A percentile compares a stretch with the other conserved stretches of the same genome.
Evolutionary conservation across 1,139 yeast genomes (phyloP).

Genomic region (Pichiaceae sp.): DNA sequence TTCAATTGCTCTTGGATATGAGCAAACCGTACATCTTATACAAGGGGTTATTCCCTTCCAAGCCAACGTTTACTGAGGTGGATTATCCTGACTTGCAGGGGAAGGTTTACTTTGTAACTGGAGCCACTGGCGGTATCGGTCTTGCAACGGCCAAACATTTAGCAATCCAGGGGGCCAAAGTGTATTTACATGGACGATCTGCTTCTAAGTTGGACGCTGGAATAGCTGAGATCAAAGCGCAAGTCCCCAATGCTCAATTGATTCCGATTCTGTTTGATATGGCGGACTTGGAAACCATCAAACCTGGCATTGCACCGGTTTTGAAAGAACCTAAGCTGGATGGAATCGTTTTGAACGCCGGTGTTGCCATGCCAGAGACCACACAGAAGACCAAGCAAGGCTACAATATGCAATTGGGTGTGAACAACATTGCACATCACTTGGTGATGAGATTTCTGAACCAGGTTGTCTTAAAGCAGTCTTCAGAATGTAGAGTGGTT

Average conservation of each 20-base stretch:
- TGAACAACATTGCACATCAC: conserved; percentile 42
- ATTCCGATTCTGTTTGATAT: conserved; percentile 28
- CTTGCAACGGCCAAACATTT: not conserved
- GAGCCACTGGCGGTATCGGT: conserved; percentile 2
- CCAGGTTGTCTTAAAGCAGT: conserved; percentile 27
- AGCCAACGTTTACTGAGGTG: too few relatives aligned
- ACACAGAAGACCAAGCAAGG: conserved; percentile 33
- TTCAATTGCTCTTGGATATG: too few relatives aligned
- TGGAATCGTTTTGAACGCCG: conserved; percentile 19
- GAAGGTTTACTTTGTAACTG: conserved; percentile 2
- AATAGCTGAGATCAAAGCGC: conserved; percentile 1
- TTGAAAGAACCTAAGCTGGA: conserved; percentile 6
- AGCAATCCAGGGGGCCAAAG: conserved; percentile 4
- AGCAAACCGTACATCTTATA: too few relatives aligned
- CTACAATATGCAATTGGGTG: conserved; percentile 38
- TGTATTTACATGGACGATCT: conserved; percentile 4
- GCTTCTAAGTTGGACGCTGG: conserved; percentile 1
- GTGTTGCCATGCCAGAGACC: conserved; percentile 37
- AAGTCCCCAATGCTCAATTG: conserved; percentile 5
- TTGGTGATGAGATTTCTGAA: conserved; percentile 37
- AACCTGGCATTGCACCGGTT: conserved; percentile 31
- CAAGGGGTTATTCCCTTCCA: too few relatives aligned
- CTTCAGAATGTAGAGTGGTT: conserved; percentile 27
- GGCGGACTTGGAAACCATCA: conserved; percentile 35
- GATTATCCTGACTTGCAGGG: conserved; percentile 1